Conservation (phyloP, 2,329 filamentous ascomycete species). For the Tolypocladium ovalisporum region DNA sequence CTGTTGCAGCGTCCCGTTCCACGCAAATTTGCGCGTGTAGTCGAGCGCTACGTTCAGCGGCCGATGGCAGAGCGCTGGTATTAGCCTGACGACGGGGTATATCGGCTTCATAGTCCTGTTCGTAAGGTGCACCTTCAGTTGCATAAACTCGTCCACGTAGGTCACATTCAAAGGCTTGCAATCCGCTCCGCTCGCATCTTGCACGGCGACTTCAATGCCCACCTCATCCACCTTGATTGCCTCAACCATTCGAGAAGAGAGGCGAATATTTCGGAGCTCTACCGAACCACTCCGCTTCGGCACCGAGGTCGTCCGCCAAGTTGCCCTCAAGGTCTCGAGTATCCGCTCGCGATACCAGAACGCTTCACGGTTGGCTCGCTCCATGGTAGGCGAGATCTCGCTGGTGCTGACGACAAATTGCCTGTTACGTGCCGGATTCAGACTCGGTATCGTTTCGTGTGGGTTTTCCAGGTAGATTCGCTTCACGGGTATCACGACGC, state of each 20-base stretch:
- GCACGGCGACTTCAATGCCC: conserved; percentile 51
- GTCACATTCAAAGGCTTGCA: conserved; percentile 12
- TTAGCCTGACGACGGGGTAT: conserved; percentile 60
- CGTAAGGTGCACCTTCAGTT: conserved; percentile 57
- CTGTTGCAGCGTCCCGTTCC: conserved; percentile 77
- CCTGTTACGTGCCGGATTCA: conserved; percentile 74
- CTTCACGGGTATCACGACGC: conserved; percentile 65
- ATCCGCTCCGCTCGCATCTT: conserved; percentile 15
- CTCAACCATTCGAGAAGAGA: conserved; percentile 72
- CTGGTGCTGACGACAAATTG: conserved; percentile 83
- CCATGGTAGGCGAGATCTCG: conserved; percentile 67
- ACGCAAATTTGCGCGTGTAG: conserved; percentile 69
- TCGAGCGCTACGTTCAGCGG: conserved; percentile 65
- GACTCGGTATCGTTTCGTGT: conserved; percentile 64
- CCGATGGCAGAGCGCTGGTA: conserved; percentile 67
- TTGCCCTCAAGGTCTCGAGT: conserved; percentile 57
- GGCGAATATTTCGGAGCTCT: conserved; percentile 64
- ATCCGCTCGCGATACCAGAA: conserved; percentile 89
- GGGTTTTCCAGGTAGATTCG: conserved; percentile 68
- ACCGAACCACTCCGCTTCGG: conserved; percentile 52
- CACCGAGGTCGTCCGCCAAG: conserved; percentile 52
- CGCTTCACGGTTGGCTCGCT: conserved; percentile 66
- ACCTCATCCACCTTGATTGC: conserved; percentile 73
- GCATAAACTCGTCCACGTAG: conserved; percentile 47
- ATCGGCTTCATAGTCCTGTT: conserved; percentile 64